Conservation (phyloP, 768 basidiomycete species). For the Termitomyces sp. region DNA sequence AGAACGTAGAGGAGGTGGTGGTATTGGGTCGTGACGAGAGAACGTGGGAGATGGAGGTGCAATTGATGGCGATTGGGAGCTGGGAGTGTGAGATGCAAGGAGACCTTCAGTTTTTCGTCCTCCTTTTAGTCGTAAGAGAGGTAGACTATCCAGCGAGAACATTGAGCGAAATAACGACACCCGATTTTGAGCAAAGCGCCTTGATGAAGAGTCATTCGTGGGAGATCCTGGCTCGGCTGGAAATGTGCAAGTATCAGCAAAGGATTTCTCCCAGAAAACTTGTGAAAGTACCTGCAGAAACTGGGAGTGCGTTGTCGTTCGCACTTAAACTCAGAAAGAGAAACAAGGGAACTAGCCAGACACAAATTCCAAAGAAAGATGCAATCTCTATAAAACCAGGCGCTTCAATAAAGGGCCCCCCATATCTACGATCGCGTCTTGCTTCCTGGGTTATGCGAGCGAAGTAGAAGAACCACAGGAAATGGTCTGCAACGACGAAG, state of each 20-base stretch:
- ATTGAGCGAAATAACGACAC: constrained; percentile 68
- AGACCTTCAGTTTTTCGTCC: constrained; percentile 58
- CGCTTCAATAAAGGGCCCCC: constrained; percentile 26
- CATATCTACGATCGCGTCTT: constrained; percentile 46
- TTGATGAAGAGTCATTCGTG: constrained; percentile 16
- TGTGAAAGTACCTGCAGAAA: constrained; percentile 40
- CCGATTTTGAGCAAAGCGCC: constrained; percentile 24
- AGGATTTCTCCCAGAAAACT: background rate
- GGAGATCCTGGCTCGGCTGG: constrained; percentile 39
- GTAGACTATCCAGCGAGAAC: constrained; percentile 38
- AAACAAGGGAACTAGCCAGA: constrained; percentile 90
- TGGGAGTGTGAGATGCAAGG: constrained; percentile 59
- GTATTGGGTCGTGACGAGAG: constrained; percentile 13
- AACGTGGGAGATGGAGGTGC: constrained; percentile 24
- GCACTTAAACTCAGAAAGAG: constrained; percentile 94
- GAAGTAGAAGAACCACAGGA: constrained; percentile 97
- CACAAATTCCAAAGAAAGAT: constrained; percentile 78
- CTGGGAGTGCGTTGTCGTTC: constrained; percentile 92
- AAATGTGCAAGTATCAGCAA: background rate
- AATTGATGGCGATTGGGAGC: constrained; percentile 26
- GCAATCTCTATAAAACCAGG: constrained; percentile 70
- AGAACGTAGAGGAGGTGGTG: constrained; percentile 30
- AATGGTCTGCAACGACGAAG: constrained; percentile 86
- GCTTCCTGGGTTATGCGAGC: constrained; percentile 64
- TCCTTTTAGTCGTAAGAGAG: constrained; percentile 37